Percentiles rank a stretch among this genome's conserved stretches.
These are phyloP conservation scores for Corchorus capsularis DNA, from an alignment of 345 rosid genomes.

Conservation along the genomic window DNA sequence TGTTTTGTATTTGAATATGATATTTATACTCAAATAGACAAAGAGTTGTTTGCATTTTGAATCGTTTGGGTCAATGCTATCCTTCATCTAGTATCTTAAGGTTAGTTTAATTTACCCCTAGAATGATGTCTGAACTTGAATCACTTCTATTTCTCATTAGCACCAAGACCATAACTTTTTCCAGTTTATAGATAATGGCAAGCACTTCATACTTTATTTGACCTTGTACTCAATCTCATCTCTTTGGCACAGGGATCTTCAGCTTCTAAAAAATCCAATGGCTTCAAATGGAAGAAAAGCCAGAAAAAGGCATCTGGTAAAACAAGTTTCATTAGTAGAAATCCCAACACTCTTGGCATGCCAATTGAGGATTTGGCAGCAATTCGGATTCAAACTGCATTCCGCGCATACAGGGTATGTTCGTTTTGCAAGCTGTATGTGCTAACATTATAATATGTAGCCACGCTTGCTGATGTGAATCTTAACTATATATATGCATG, in stretches of 20 bases:
- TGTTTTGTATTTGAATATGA: background rate
- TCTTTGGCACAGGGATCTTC: constrained; percentile 50
- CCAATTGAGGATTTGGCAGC: constrained; percentile 67
- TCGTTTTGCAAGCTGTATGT: background rate
- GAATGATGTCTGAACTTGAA: background rate
- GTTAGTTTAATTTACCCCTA: background rate
- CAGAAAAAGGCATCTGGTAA: constrained; percentile 30
- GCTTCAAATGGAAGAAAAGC: constrained; percentile 58
- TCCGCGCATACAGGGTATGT: constrained; percentile 71
- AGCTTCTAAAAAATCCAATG: constrained; percentile 55
- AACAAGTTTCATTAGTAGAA: constrained; percentile 22
- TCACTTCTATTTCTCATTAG: background rate
- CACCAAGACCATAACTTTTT: background rate
- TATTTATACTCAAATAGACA: constrained; percentile 2
- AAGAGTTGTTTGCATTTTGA: constrained; percentile 9
- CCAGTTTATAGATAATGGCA: background rate
- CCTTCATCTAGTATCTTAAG: background rate
- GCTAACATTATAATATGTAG: background rate
- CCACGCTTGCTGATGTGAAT: background rate
- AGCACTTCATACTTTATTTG: background rate
- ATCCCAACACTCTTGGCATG: constrained; percentile 32
- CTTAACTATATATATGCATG: background rate
- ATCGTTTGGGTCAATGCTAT: background rate
- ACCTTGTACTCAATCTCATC: background rate
- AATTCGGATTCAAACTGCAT: constrained; percentile 68